A percentile compares a stretch with the other conserved stretches of the same genome.
Conservation (phyloP, 441 rosid species). For the Populus trichocarpa region DNA sequence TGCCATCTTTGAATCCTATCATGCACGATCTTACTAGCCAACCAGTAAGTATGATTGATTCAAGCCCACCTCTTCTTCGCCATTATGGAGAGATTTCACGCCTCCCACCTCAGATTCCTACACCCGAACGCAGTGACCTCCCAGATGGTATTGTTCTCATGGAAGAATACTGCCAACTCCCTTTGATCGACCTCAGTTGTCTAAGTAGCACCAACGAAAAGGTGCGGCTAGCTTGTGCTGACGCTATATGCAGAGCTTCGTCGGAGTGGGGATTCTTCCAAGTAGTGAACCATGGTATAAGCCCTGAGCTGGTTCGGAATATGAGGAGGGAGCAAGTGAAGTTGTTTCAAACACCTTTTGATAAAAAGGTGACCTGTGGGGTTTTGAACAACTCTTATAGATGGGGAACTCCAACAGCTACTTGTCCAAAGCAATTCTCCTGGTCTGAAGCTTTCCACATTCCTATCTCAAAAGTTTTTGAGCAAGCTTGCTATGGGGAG, state of each 20-base stretch:
- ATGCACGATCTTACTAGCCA: neutral
- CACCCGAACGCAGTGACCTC: neutral
- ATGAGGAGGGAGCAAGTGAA: constrained; percentile 48
- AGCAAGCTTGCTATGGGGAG: constrained; percentile 42
- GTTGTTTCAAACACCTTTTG: constrained; percentile 45
- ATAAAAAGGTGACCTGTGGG: constrained; percentile 35
- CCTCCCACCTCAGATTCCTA: constrained; percentile 3
- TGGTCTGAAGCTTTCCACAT: constrained; percentile 76
- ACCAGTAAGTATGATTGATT: constrained; percentile 7
- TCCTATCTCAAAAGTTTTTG: constrained; percentile 49
- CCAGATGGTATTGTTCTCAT: neutral
- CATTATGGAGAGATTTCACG: constrained; percentile 25
- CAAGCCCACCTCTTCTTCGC: constrained; percentile 42
- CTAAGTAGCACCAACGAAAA: constrained; percentile 20
- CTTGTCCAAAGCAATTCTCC: constrained; percentile 44
- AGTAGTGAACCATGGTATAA: constrained; percentile 59
- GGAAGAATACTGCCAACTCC: constrained; percentile 48
- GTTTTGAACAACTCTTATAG: constrained; percentile 49
- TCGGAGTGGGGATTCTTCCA: constrained; percentile 71
- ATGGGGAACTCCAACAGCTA: constrained; percentile 58
- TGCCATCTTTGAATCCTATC: neutral
- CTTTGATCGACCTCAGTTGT: constrained; percentile 46
- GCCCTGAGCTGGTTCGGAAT: constrained; percentile 28
- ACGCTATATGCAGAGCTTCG: constrained; percentile 45
- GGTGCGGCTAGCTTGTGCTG: constrained; percentile 28